Base-by-base conservation (phyloP, 1,284 basidiomycete species). In the Pseudomicrostroma phylloplanum region DNA sequence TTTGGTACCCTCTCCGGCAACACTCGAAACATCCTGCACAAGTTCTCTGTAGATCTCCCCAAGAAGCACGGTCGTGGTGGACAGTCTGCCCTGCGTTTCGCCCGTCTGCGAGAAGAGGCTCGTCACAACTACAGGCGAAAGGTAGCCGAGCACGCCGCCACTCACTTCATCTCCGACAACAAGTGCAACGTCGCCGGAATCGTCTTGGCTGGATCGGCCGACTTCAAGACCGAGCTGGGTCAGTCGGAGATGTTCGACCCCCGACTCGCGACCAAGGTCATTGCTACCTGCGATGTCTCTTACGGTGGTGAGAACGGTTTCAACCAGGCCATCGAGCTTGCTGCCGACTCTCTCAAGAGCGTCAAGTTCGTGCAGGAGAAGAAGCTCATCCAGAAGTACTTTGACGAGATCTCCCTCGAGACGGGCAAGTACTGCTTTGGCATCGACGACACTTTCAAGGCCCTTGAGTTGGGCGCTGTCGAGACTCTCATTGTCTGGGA, bases 331-430 rank as follows among this genome's bases (percentile, higher is more conserved):
- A 98, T 99, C 72, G 94, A 98, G 80, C 86, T 98, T 56, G 90
- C 94, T 0, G 89, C 91, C 1, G 94, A 98, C 81, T 91, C 92
- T 6, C 86, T 99, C 26, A 88, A 90, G 53, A 97, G 97, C 80
- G 96, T 99, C 84, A 98, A 98, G 81, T 98, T 99, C 73, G 92
- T 99, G 17, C 94, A 98, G 81, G 94, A 99, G 84, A 98, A 98
- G 85, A 89, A 85, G 57, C 64, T 79, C 21, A 77, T 79, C 57
- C 93, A 97, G 80, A 91, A 87, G 80, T 98, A 97, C 84, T 97
- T 99, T 81, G 94, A 98, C 79, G 96, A 99, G 82, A 99, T 99
- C 81, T 94, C 92, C 67, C 90, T 91, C 80, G 94, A 99, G 80
- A 94, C 92, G 21, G 91, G 88, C 76, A 92, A 90, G 81, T 98